phyloP scores from a whole-genome alignment of 768 basidiomycete species.

The Lactarius pseudohatsudake region DNA sequence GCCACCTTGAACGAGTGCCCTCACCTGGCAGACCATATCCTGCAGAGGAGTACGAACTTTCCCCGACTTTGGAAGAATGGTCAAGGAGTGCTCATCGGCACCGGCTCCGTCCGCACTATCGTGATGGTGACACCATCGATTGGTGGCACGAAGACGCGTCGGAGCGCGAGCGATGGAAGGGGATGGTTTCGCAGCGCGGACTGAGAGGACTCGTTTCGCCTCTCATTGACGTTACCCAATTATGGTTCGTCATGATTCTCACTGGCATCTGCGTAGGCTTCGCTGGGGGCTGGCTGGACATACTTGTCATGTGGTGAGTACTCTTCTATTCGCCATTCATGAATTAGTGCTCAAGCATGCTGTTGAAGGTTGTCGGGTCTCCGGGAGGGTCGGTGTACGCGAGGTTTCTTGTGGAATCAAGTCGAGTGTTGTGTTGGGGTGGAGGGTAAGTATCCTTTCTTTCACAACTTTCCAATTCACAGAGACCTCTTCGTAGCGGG shows the following conservation, averaged over 20 bases:
- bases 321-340: background rate
- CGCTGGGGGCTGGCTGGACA: conserved; percentile 70
- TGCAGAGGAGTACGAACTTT: conserved; percentile 27
- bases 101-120: conserved; percentile 38
- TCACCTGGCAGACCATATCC: background rate
- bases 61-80: conserved; percentile 24
- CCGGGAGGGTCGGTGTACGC: conserved; percentile 64
- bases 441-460: conserved; percentile 42
- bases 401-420: conserved; percentile 72
- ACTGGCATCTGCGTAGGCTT: conserved; percentile 69
- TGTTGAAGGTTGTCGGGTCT: conserved; percentile 61
- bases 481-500: conserved; percentile 47
- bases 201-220: conserved; percentile 56
- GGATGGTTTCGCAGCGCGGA: conserved; percentile 51
- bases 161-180: conserved; percentile 57
- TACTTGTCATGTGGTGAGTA: conserved; percentile 67
- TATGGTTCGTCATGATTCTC: conserved; percentile 67
- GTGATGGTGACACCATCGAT: conserved; percentile 64
- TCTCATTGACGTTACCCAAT: conserved; percentile 53
- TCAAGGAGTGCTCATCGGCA: conserved; percentile 25
- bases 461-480: background rate
- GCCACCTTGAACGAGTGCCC: conserved; percentile 5
- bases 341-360: background rate
- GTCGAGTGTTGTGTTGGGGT: conserved; percentile 69
- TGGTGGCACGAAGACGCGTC: conserved; percentile 66